phyloP scores from a whole-genome alignment of 306 rosid species.

The Potentilla sterilis region DNA sequence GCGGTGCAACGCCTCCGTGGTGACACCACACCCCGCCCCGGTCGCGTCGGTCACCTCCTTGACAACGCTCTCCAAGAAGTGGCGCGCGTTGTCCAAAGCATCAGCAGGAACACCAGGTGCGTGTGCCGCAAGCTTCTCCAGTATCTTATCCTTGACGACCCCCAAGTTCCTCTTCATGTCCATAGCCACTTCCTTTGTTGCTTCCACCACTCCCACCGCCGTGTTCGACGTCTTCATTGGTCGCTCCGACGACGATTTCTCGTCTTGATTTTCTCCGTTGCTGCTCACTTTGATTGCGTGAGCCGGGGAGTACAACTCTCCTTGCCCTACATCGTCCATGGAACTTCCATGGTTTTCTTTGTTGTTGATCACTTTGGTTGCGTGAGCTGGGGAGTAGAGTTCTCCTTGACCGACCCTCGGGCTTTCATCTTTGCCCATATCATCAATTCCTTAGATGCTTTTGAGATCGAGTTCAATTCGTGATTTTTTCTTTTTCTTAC shows the following conservation, averaged over 20 bases:
- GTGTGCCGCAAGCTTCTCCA: conserved; percentile 22
- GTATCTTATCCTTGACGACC: conserved; percentile 27
- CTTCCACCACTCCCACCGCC: conserved; percentile 2
- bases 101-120: background rate
- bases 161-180: conserved; percentile 12
- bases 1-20: background rate
- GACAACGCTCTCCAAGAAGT: background rate
- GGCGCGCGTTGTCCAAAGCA: background rate
- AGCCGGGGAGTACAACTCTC: conserved; percentile 13
- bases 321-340: conserved; percentile 13
- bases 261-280: background rate
- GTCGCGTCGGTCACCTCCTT: background rate
- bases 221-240: background rate
- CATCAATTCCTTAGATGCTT: background rate
- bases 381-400: background rate
- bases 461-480: background rate
- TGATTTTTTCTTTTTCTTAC: background rate
- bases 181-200: conserved; percentile 1
- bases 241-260: background rate
- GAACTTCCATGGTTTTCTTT: background rate
- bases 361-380: background rate
- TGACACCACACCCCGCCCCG: background rate
- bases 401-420: background rate
- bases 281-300: conserved; percentile 5
- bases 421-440: background rate